Evolutionary conservation across 2,329 filamentous ascomycete species (phyloP).

Genomic region (Coniochaeta sp.): DNA sequence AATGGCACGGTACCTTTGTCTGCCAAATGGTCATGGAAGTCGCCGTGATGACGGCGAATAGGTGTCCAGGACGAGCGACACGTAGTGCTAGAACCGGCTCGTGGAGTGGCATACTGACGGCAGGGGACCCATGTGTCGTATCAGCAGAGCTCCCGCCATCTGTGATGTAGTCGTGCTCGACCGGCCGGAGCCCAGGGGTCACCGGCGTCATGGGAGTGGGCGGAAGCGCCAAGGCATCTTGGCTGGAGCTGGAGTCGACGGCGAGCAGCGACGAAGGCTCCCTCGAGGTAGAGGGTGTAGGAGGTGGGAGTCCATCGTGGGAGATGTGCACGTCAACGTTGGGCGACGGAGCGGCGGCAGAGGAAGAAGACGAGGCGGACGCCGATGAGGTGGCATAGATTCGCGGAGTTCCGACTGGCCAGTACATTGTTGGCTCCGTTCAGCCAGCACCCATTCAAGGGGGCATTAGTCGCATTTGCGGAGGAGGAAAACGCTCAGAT

Average conservation of each 20-base stretch:
- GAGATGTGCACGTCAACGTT: constrained; percentile 41
- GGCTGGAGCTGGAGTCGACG: constrained; percentile 15
- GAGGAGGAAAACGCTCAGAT: neutral
- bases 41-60: constrained; percentile 80
- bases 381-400: constrained; percentile 58
- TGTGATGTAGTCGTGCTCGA: constrained; percentile 44
- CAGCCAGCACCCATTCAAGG: constrained; percentile 23
- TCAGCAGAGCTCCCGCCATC: constrained; percentile 19
- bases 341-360: constrained; percentile 28
- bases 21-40: constrained; percentile 94
- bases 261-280: constrained; percentile 13
- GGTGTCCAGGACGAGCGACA: constrained; percentile 69
- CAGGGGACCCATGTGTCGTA: constrained; percentile 17
- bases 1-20: constrained; percentile 59
- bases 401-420: constrained; percentile 78
- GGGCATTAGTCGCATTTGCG: constrained; percentile 2
- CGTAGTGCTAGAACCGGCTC: constrained; percentile 68
- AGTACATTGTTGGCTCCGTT: constrained; percentile 66
- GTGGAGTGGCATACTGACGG: constrained; percentile 34
- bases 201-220: constrained; percentile 32
- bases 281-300: constrained; percentile 6
- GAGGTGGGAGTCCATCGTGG: constrained; percentile 50
- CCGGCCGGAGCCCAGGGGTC: constrained; percentile 50
- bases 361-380: constrained; percentile 58
- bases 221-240: constrained; percentile 27